A percentile compares a stretch with the other conserved stretches of the same genome.
These are phyloP conservation scores for Phoma sp. DNA, from an alignment of 2,329 filamentous ascomycete genomes.

Conservation along the genomic window DNA sequence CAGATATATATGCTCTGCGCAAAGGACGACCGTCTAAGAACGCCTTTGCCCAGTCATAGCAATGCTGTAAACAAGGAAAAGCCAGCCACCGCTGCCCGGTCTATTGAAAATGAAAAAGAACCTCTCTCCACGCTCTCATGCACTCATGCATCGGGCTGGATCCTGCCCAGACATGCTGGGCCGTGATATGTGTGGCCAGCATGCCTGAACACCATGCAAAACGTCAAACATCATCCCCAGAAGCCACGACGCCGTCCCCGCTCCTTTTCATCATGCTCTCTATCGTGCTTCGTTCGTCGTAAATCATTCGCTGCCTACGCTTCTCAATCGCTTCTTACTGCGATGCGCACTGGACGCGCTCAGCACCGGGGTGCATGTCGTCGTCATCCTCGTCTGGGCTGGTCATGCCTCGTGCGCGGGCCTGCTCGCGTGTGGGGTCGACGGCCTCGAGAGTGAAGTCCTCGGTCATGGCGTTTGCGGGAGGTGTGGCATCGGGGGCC, in stretches of 20 bases:
- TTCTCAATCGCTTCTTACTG: conserved; percentile 66
- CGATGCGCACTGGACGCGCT: conserved; percentile 86
- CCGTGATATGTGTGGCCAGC: conserved; percentile 8
- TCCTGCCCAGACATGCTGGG: conserved; percentile 1
- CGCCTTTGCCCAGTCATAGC: conserved; percentile 19
- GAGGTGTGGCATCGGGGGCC: conserved; percentile 69
- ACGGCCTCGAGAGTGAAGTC: conserved; percentile 86
- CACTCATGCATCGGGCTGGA: not conserved
- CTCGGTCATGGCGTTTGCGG: conserved; percentile 88
- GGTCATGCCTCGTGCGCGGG: conserved; percentile 71
- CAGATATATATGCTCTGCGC: conserved; percentile 12
- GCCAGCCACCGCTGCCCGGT: conserved; percentile 9
- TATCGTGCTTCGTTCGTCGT: conserved; percentile 16
- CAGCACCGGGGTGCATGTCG: conserved; percentile 67
- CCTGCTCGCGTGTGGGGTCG: conserved; percentile 69
- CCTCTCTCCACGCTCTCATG: not conserved
- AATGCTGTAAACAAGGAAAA: conserved; percentile 19
- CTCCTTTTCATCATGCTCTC: conserved; percentile 6
- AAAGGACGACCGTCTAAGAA: conserved; percentile 20
- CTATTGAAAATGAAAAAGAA: conserved; percentile 9
- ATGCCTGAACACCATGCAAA: conserved; percentile 13
- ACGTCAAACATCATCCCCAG: conserved; percentile 17
- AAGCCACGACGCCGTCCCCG: conserved; percentile 16
- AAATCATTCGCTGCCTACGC: conserved; percentile 9
- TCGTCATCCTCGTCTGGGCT: conserved; percentile 72